Percentiles rank a stretch among this genome's conserved stretches.
These are phyloP conservation scores for Silene vulgaris DNA, from an alignment of 179 eudicot genomes.

Conservation along the genomic window DNA sequence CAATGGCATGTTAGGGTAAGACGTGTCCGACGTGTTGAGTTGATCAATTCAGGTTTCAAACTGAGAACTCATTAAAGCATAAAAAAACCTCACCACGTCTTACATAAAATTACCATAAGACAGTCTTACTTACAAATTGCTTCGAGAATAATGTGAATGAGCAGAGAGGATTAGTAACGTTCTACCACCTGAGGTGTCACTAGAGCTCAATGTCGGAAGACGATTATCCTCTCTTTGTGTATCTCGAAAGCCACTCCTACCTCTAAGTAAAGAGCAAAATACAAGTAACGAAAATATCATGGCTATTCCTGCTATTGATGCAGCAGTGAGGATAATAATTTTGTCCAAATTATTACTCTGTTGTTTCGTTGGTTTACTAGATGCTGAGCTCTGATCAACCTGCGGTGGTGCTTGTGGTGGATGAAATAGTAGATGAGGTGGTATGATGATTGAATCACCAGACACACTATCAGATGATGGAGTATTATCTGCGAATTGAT, in stretches of 20 bases:
- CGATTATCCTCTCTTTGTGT: conserved; percentile 46
- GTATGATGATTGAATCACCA: conserved; percentile 24
- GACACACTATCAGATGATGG: conserved; percentile 19
- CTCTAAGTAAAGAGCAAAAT: conserved; percentile 32
- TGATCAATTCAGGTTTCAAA: background rate
- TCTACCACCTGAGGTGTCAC: conserved; percentile 34
- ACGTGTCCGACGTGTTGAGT: background rate
- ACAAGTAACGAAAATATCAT: conserved; percentile 35
- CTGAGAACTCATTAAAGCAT: background rate
- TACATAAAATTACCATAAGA: background rate
- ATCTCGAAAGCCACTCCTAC: conserved; percentile 21
- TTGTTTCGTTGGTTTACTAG: conserved; percentile 8
- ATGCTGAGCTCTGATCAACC: background rate
- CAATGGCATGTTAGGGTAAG: background rate
- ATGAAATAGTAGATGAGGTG: conserved; percentile 20
- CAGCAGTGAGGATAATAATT: conserved; percentile 25
- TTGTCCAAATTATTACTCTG: conserved; percentile 10
- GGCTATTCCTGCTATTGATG: conserved; percentile 34
- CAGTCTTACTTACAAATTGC: background rate
- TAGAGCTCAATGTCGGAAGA: conserved; percentile 31
- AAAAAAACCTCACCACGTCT: no score
- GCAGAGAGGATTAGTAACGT: background rate
- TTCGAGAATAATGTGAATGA: background rate
- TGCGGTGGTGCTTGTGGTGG: conserved; percentile 21
- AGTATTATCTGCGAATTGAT: conserved; percentile 17